phyloP scores from a whole-genome alignment of 1,139 yeast species.

The Nadsonia starkeyi-henricii region DNA sequence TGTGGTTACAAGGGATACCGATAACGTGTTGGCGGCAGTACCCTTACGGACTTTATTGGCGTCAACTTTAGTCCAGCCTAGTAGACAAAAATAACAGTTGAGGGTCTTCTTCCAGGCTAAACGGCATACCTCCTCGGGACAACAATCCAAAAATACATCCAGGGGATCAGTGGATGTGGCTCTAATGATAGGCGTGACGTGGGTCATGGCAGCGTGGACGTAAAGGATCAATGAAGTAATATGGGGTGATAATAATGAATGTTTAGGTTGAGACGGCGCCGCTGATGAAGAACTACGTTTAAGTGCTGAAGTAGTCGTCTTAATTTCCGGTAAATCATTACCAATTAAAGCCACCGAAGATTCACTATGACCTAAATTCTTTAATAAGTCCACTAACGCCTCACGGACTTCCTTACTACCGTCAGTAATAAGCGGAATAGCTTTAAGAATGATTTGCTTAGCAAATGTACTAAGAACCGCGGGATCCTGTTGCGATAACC shows the following conservation, averaged over 20 bases:
- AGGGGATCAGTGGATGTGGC: slow-evolving; percentile 56
- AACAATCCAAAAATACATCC: slow-evolving; percentile 33
- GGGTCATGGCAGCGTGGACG: slow-evolving; percentile 91
- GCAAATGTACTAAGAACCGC: slow-evolving; percentile 22
- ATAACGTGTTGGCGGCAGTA: slow-evolving; percentile 17
- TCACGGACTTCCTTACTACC: slow-evolving; percentile 50
- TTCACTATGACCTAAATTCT: slow-evolving; percentile 29
- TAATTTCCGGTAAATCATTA: background rate
- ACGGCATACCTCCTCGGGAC: slow-evolving; percentile 19
- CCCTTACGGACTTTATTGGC: slow-evolving; percentile 6
- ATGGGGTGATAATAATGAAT: slow-evolving; percentile 50
- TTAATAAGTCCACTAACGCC: slow-evolving; percentile 39
- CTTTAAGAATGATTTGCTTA: slow-evolving; percentile 42
- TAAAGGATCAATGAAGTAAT: slow-evolving; percentile 53
- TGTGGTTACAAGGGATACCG: slow-evolving; percentile 21
- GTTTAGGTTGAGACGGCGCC: slow-evolving; percentile 10
- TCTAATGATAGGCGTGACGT: slow-evolving; percentile 61
- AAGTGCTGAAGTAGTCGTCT: background rate
- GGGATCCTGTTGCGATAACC: slow-evolving; percentile 10
- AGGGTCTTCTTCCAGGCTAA: slow-evolving; percentile 24
- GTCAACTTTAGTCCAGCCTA: slow-evolving; percentile 25
- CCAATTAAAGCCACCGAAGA: slow-evolving; percentile 4
- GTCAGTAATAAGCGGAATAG: slow-evolving; percentile 49
- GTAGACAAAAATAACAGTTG: slow-evolving; percentile 25
- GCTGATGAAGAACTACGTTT: background rate